Base-by-base conservation (phyloP, 495 filamentous ascomycete genomes). In the Xylaria castorea region DNA sequence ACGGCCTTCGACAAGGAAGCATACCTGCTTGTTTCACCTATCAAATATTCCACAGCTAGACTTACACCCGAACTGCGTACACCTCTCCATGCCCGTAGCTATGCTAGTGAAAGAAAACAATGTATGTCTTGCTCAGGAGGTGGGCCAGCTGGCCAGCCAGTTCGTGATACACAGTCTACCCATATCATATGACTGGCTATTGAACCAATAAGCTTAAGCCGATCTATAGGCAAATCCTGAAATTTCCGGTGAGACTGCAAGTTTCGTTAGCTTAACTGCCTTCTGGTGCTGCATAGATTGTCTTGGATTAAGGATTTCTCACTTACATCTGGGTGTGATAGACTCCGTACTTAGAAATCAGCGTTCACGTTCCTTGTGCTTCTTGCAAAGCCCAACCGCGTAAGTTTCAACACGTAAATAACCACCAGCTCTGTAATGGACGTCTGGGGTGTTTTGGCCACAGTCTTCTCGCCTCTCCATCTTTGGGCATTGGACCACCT, bases 341-440 rank as follows among this genome's bases (percentile, higher is more conserved):
- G 44, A 51, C 32, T 53, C 16, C 2, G 16, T 22, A 9, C 1
- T 36, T 32, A 9, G 16, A 18, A 16, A 51, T 53, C 32, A 50
- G 64, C 64, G 64, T 14, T 20, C 66, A 20, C 34, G 30, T 51
- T 57, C 50, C 25, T n/a, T 57, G 36, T 68, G 66, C 18, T 57
- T 42, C 20, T 32, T n/a, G 50, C 48, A 68, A 46, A 70, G 34
- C 5, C 68, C 57, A 48, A 1, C 40, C 16, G 38, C 53, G 25
- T 58, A 61, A 25, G 34, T 69, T 51, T 69, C 53, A 53, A 60
- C n/a, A 5, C 67, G 51, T 20, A 62, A 2, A 25, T 69, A 69
- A 6, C 25, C 53, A 57, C 53, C 53, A 30, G 22, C 27, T 30
- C 25, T 32, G 14, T 57, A 61, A 38, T 60, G 18, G 14, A 9